Conservation (phyloP, 257 asterid species). For the Coffea canephora region DNA sequence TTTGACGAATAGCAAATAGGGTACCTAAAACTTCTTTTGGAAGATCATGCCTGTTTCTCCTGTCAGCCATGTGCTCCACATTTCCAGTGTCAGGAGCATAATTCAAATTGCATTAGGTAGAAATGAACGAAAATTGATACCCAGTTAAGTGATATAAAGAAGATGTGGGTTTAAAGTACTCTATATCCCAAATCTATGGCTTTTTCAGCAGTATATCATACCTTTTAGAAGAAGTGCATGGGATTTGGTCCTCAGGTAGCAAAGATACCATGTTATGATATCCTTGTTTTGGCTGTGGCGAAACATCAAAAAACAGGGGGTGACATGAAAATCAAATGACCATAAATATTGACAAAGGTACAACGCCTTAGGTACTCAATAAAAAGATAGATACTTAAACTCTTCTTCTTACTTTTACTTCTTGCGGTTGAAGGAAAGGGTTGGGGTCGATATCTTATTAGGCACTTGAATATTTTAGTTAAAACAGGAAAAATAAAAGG, state of each 20-base stretch:
- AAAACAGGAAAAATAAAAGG: neutral
- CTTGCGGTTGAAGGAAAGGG: too few relatives aligned
- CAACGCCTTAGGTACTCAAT: neutral
- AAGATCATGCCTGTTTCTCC: slow-evolving; percentile 30
- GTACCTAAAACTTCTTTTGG: slow-evolving; percentile 54
- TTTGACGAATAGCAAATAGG: slow-evolving; percentile 41
- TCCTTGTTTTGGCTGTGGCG: neutral
- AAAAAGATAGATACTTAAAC: neutral
- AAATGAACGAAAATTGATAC: neutral
- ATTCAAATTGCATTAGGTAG: slow-evolving; percentile 33
- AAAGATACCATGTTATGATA: neutral
- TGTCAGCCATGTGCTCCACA: slow-evolving; percentile 19
- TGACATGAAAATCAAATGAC: neutral
- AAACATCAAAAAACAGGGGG: neutral
- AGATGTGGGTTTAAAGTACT: neutral
- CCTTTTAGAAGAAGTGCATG: slow-evolving; percentile 14
- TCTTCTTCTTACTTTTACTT: neutral
- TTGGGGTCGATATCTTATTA: too few relatives aligned
- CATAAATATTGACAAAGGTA: neutral
- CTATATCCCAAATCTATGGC: neutral
- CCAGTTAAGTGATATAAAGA: neutral
- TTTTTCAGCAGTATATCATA: slow-evolving; percentile 3
- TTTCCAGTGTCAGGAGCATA: slow-evolving; percentile 24
- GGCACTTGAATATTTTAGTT: neutral
- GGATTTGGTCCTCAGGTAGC: neutral